phyloP scores from a whole-genome alignment of 305 asterid genomes.

The Fraxinus albicans region DNA sequence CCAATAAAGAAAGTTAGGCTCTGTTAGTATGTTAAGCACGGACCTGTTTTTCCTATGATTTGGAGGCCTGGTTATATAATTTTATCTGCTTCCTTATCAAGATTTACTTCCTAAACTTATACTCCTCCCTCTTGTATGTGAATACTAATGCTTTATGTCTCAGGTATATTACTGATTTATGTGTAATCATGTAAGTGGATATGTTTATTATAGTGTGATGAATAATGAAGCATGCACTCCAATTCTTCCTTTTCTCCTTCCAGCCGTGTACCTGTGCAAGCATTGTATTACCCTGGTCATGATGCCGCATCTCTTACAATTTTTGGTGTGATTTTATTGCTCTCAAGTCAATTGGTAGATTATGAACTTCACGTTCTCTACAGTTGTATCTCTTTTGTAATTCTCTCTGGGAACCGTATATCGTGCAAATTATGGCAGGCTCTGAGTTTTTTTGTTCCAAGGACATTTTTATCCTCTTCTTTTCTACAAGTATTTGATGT shows the following conservation, averaged over 20 bases:
- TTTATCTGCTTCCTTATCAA: neutral
- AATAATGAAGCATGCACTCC: neutral
- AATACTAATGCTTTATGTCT: neutral
- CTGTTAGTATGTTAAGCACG: neutral
- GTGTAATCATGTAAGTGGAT: neutral
- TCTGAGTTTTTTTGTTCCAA: neutral
- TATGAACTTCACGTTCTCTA: neutral
- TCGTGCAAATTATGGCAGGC: neutral
- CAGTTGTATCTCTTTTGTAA: neutral
- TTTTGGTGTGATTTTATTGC: neutral
- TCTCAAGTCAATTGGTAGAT: neutral
- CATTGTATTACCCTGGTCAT: neutral
- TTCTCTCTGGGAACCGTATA: neutral
- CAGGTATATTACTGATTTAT: neutral
- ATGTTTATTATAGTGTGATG: neutral
- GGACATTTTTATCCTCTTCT: neutral
- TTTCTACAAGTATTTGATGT: constrained; percentile 27
- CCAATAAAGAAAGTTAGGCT: neutral
- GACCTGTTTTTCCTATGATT: neutral
- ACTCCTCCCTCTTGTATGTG: neutral
- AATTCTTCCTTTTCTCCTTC: neutral
- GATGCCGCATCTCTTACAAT: neutral
- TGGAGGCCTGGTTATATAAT: neutral
- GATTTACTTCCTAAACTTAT: neutral
- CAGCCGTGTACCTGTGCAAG: neutral